A percentile compares a stretch with the other conserved stretches of the same genome.
phyloP scores from a whole-genome alignment of 2,329 filamentous ascomycete species.

The Saccharata proteae region DNA sequence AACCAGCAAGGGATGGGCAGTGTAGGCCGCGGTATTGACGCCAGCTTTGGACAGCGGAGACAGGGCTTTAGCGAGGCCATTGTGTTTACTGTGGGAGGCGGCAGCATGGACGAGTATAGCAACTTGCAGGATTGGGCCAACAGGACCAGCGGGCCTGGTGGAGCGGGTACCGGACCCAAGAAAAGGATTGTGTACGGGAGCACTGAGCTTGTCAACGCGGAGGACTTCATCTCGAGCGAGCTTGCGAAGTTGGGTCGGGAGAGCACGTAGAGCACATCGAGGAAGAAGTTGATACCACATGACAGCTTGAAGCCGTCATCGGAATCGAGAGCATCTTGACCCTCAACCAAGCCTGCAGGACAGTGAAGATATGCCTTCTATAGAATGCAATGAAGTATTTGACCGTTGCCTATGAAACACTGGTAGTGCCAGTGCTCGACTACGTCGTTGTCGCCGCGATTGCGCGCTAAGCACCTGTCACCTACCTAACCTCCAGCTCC shows the following conservation, averaged over 20 bases:
- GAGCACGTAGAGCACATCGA: constrained; percentile 27
- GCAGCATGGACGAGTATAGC: constrained; percentile 97
- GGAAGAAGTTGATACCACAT: background rate
- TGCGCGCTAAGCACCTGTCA: no score
- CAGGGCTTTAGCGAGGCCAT: constrained; percentile 85
- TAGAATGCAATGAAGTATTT: no score
- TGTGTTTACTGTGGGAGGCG: constrained; percentile 85
- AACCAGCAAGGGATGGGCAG: constrained; percentile 29
- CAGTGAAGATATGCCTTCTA: no score
- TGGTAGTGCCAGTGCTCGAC: no score
- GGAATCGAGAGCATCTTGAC: no score
- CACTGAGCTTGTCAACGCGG: constrained; percentile 59
- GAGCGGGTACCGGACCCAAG: constrained; percentile 43
- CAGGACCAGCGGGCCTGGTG: constrained; percentile 51
- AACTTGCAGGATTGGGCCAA: constrained; percentile 94
- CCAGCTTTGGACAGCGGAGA: constrained; percentile 79
- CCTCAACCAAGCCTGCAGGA: no score
- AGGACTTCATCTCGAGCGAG: constrained; percentile 47
- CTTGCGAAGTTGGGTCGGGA: constrained; percentile 46
- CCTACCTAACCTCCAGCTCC: no score
- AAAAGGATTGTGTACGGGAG: constrained; percentile 89
- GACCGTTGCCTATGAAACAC: no score
- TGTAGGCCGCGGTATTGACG: constrained; percentile 51
- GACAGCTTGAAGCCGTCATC: no score
- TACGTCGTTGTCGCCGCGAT: no score